Evolutionary conservation across 768 basidiomycete genomes (phyloP), one percentile per base, ranked within the genome.

Genomic region (Pisolithus tinctorius): DNA sequence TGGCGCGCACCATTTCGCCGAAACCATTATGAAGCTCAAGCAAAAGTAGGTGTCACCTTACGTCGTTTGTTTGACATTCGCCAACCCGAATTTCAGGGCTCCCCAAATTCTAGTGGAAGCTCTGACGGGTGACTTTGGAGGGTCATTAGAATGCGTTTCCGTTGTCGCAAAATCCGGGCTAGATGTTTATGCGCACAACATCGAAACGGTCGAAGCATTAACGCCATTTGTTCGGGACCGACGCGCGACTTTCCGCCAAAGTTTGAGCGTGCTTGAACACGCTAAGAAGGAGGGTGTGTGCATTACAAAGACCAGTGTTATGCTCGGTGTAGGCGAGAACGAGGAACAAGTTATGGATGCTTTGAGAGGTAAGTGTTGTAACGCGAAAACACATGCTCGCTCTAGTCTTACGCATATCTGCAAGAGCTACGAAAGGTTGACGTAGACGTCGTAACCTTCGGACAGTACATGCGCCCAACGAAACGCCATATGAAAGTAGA

Each of bases 401-500:
- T 49, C 30, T 57, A 20, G 44, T 46, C 29, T 56, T 46, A 47
- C 4, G 8, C 6, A 7, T 1, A n/a, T 8, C 41, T 52, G 36
- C 43, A 64, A 98, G 96, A 95, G 56, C 78, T 98, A 6, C 86
- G 95, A 41, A 84, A 84, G 57, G 74, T 83, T 43, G 79, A 92
- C 58, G 94, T 98, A 42, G 95, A 98, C 62, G 95, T 99, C 6
- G 93, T 99, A 27, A 99, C 96, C 2, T 98, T 99, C 65, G 96
- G 96, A 2, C 96, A 99, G 71, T 99, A 99, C 69, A 98, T 99
- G 96, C 87, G 96, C 45, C 96, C 96, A 6, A 97, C 96, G 8
- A 98, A 98, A 69, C 81, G 85, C 27, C 96, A 99, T 69, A 98
- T 99, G 96, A 99, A 98, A 69, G 96, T 99, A 9, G 87, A 92